Conservation (phyloP, 2,329 filamentous ascomycete species). For the Colletotrichum tofieldiae region DNA sequence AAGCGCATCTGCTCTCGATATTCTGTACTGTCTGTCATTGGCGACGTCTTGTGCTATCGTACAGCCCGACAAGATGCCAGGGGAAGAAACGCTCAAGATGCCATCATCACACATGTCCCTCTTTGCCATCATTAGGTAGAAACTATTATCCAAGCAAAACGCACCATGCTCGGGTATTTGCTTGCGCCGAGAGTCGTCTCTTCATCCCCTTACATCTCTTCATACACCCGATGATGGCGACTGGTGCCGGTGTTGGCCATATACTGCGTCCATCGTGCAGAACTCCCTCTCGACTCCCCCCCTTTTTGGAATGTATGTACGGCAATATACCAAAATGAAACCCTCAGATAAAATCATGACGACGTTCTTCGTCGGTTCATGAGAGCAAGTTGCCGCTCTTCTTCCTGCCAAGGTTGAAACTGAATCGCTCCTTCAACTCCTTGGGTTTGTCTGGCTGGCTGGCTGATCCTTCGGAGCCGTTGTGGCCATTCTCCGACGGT, state of each 20-base stretch:
- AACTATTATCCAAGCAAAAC: constrained; percentile 41
- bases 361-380: constrained; percentile 17
- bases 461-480: constrained; percentile 48
- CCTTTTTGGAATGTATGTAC: constrained; percentile 34
- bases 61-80: constrained; percentile 24
- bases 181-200: constrained; percentile 21
- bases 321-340: constrained; percentile 22
- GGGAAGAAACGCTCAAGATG: constrained; percentile 36
- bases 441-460: constrained; percentile 60
- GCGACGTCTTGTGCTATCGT: constrained; percentile 33
- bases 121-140: constrained; percentile 30
- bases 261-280: constrained; percentile 15
- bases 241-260: constrained; percentile 7
- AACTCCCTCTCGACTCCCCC: constrained; percentile 20
- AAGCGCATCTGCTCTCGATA: constrained; percentile 12
- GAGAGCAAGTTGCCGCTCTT: constrained; percentile 71
- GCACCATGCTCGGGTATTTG: constrained; percentile 41
- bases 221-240: not conserved
- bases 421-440: constrained; percentile 77
- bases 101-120: constrained; percentile 34
- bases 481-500: constrained; percentile 51
- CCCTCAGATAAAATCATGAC: constrained; percentile 8
- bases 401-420: constrained; percentile 77
- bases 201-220: constrained; percentile 1
- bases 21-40: constrained; percentile 17